These are phyloP conservation scores for Letharia columbiana DNA, from an alignment of 495 filamentous ascomycete species.

Conservation along the genomic window DNA sequence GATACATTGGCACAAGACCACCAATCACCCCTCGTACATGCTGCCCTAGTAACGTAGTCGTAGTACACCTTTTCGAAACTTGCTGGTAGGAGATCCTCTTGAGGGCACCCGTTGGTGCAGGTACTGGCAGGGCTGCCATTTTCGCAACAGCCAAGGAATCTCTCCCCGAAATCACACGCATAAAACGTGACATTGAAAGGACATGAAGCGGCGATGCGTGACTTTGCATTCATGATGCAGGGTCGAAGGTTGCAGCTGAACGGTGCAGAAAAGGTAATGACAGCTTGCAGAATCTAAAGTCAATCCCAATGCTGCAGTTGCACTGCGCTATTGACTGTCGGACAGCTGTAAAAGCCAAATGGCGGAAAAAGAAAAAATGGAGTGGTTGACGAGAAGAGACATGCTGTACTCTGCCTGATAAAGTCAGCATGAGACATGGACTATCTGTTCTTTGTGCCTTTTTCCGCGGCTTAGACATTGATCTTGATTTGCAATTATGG, in stretches of 20 bases:
- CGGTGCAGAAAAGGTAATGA: background rate
- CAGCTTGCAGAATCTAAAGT: background rate
- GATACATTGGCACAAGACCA: background rate
- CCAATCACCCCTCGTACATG: background rate
- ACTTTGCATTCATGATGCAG: background rate
- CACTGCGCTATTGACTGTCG: background rate
- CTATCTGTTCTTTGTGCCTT: background rate
- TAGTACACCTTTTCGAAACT: background rate
- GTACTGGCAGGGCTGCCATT: background rate
- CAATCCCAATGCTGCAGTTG: too few relatives aligned
- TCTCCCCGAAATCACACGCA: slow-evolving; percentile 2
- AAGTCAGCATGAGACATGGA: background rate
- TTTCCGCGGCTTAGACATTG: background rate
- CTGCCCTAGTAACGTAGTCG: background rate
- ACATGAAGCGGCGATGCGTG: background rate
- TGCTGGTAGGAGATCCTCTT: background rate
- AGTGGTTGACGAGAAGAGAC: background rate
- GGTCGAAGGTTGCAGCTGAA: background rate
- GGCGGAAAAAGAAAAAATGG: background rate
- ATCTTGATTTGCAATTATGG: background rate
- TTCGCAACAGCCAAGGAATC: slow-evolving; percentile 5
- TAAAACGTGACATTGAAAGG: background rate
- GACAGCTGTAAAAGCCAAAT: background rate
- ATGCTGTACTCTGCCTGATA: background rate
- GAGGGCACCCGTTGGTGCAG: background rate